Base-by-base conservation (phyloP, 768 basidiomycete species). In the Lactarius evosmus region DNA sequence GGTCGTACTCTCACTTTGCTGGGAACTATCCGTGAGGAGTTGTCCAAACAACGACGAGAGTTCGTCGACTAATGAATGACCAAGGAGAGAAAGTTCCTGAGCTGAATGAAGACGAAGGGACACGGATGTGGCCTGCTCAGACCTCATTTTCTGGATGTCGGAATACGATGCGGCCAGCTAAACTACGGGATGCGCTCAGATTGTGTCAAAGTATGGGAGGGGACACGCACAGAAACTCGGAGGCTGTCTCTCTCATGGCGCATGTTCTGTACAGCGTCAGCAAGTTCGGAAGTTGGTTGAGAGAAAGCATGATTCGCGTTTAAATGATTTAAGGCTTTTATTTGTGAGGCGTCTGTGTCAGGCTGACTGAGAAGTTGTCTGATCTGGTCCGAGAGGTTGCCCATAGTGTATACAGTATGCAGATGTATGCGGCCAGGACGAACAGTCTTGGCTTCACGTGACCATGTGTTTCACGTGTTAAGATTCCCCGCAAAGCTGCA, bases 31-130 rank as follows among this genome's bases (percentile, higher is more conserved):
- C 1, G 87, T 88, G 54, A 85, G 78, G 46, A 96, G 78, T 57
- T 88, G 84, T 56, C 79, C 75, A 5, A 84, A 83, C 32, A 96
- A 76, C 63, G 83, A 82, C 14, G 85, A 77, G 12, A 95, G 78
- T 72, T 94, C 88, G 70, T 96, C 93, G 17, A 85, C 82, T 22
- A 95, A 76, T 1, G 83, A 83, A 74, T 93, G 90, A 29, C 93
- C 81, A 36, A 88, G 75, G n/a, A 90, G 78, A 1, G 91, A 86
- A 44, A 93, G 77, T 61, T 88, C 85, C 70, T 91, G 87, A 0
- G 90, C 89, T 9, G 84, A 80, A 57, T 80, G 77, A 38, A 91
- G 76, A 36, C 87, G 78, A 27, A 74, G 72, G 58, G 82, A 72
- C 2, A 83, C 80, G 25, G 77, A 72, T 12, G 73, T 66, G 44